phyloP scores from a whole-genome alignment of 2,329 filamentous ascomycete genomes.

The Colletotrichum tropicale region DNA sequence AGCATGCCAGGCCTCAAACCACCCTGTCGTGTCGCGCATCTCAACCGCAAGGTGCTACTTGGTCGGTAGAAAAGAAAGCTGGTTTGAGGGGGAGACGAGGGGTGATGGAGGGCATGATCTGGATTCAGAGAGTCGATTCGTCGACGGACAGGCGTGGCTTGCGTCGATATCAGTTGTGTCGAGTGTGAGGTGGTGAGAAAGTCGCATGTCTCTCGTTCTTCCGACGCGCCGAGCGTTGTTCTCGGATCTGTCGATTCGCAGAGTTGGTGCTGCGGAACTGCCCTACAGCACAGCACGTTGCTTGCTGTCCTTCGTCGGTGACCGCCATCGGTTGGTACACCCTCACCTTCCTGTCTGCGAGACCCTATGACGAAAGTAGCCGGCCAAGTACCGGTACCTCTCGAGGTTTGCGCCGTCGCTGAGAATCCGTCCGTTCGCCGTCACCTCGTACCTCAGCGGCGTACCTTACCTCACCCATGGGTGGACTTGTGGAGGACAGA shows the following conservation, averaged over 20 bases:
- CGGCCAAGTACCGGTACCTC: background rate
- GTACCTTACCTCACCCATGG: background rate
- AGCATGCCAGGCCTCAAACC: background rate
- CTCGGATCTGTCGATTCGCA: conserved; percentile 7
- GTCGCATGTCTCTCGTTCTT: conserved; percentile 8
- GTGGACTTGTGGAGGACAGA: background rate
- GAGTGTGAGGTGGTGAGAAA: conserved; percentile 1
- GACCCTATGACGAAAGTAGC: conserved; percentile 6
- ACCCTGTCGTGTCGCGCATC: background rate
- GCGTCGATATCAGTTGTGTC: background rate
- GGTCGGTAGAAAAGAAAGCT: background rate
- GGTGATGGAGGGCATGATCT: background rate
- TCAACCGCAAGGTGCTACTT: background rate
- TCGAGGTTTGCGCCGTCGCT: background rate
- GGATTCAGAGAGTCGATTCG: background rate
- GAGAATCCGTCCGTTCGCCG: background rate
- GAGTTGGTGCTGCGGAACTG: background rate
- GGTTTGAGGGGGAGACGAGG: background rate
- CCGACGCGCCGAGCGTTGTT: conserved; percentile 11
- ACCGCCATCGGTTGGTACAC: background rate
- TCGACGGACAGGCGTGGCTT: background rate
- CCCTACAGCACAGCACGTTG: background rate
- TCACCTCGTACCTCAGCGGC: background rate
- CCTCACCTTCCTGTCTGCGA: background rate
- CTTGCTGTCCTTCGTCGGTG: background rate